phyloP scores from a whole-genome alignment of 23 red algal genomes.

The Gracilariopsis chorda region DNA sequence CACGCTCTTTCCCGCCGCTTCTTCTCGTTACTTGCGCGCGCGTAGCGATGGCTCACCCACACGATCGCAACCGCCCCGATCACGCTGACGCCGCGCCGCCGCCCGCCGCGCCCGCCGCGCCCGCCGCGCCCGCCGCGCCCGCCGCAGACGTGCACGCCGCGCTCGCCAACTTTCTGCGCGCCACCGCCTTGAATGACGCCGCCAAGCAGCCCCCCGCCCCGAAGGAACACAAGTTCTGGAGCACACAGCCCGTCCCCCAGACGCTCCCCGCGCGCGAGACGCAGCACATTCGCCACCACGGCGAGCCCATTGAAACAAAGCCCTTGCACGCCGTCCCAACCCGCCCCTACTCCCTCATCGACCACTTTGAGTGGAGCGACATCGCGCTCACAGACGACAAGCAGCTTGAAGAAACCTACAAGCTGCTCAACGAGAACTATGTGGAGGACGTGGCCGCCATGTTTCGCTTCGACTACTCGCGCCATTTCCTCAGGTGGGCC shows the following conservation, averaged over 20 bases:
- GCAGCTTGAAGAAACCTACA: slow-evolving; percentile 79
- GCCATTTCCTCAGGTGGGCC: slow-evolving; percentile 92
- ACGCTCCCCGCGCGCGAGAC: not conserved
- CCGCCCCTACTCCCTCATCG: slow-evolving; percentile 76
- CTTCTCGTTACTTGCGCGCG: too few species aligned
- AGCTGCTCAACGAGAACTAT: slow-evolving; percentile 90
- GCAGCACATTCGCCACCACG: not conserved
- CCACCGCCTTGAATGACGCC: not conserved
- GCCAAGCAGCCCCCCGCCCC: not conserved
- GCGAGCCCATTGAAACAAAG: slow-evolving; percentile 47
- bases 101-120: not conserved
- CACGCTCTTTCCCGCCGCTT: not conserved
- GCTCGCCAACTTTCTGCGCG: slow-evolving; percentile 28
- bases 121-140: slow-evolving; percentile 20
- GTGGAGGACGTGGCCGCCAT: slow-evolving; percentile 95
- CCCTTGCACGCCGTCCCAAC: slow-evolving; percentile 40
- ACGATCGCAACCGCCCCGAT: not conserved
- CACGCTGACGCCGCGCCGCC: not conserved
- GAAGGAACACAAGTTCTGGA: slow-evolving; percentile 72
- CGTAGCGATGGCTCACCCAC: too few species aligned
- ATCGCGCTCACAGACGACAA: slow-evolving; percentile 67
- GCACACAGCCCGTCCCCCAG: slow-evolving; percentile 82
- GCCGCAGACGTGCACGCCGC: slow-evolving; percentile 27
- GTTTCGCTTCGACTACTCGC: slow-evolving; percentile 99
- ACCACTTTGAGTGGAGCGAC: slow-evolving; percentile 83